Evolutionary conservation across 768 basidiomycete species (phyloP), one percentile per base, ranked within the genome.

Genomic region (Mycena filopes): DNA sequence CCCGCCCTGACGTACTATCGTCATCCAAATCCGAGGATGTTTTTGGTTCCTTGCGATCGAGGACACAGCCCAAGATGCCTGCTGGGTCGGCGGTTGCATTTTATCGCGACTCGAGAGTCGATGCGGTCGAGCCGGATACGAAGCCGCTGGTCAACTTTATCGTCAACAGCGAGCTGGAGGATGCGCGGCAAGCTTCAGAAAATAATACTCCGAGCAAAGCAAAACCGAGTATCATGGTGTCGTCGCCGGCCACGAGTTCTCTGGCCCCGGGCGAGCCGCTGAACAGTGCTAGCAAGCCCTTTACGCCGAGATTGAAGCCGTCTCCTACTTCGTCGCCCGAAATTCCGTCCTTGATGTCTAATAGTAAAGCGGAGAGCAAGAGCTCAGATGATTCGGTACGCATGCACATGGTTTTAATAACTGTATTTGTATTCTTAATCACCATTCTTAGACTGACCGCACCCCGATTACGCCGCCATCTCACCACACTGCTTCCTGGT

Each of bases 91-190:
- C 83, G 43, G 89, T 93, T 57, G 91, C 88, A 38, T 91, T 92
- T 76, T 89, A 89, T 75, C 89, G 90, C 41, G 86, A 88, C 72
- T 86, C 86, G 9, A 82, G 83, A 33, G 82, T 87, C 40, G 86
- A 88, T 59, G 75, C 77, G 18, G 80, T 84, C 33, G 81, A 80
- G 60, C 78, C 78, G 40, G 84, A 87, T 69, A 69, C 82, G 5
- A 84, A 82, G 58, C 73, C 81, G 18, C 67, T 81, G 12, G 90
- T 94, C 61, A 88, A 86, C 66, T 95, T 95, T 78, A 92, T 89
- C 49, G 91, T 95, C 47, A 85, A 80, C 59, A 94, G 93, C 71
- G 94, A 95, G 76, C 73, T 95, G 56, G 92, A 93, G 46, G 83
- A 81, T 51, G 65, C 74, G n/a, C 65, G 55, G 49, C 70, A 71